Evolutionary conservation across 768 basidiomycete genomes (phyloP).

Genomic region (Suillus bovinus): DNA sequence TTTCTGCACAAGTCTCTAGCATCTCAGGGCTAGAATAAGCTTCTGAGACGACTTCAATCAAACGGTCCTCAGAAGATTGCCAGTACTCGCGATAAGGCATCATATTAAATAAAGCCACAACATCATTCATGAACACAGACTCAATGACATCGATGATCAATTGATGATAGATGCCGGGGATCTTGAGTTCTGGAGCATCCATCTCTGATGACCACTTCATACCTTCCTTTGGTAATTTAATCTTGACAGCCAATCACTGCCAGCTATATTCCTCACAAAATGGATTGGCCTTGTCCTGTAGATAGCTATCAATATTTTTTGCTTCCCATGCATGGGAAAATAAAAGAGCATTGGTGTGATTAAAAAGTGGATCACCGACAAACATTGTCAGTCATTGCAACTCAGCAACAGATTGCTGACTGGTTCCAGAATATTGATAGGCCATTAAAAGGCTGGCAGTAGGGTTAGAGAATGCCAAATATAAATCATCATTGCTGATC

Average conservation of each 20-base stretch:
- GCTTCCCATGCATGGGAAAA: slow-evolving; percentile 16
- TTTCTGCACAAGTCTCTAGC: neutral
- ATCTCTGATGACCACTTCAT: neutral
- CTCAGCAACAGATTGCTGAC: slow-evolving; percentile 27
- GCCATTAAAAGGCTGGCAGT: slow-evolving; percentile 28
- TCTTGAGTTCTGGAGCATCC: slow-evolving; percentile 1
- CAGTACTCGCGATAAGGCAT: slow-evolving; percentile 5
- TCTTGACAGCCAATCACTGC: slow-evolving; percentile 24
- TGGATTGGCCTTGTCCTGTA: slow-evolving; percentile 12
- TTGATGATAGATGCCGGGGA: neutral
- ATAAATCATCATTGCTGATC: neutral
- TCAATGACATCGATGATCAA: slow-evolving; percentile 8
- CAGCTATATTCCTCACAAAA: slow-evolving; percentile 18
- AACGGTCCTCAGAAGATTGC: neutral
- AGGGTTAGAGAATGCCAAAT: slow-evolving; percentile 20
- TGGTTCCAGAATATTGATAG: slow-evolving; percentile 32
- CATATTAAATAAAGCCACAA: slow-evolving; percentile 3
- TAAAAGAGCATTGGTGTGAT: slow-evolving; percentile 16
- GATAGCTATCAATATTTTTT: slow-evolving; percentile 1
- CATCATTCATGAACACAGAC: neutral
- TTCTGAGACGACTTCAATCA: neutral
- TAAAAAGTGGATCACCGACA: slow-evolving; percentile 24
- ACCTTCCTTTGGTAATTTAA: slow-evolving; percentile 8
- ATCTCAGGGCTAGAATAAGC: slow-evolving; percentile 3
- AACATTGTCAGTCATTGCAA: slow-evolving; percentile 27